Percentiles rank a stretch among this genome's conserved stretches.
These are phyloP conservation scores for Avena sativa DNA, from an alignment of 176 grass and related monocot genomes.

Conservation along the genomic window DNA sequence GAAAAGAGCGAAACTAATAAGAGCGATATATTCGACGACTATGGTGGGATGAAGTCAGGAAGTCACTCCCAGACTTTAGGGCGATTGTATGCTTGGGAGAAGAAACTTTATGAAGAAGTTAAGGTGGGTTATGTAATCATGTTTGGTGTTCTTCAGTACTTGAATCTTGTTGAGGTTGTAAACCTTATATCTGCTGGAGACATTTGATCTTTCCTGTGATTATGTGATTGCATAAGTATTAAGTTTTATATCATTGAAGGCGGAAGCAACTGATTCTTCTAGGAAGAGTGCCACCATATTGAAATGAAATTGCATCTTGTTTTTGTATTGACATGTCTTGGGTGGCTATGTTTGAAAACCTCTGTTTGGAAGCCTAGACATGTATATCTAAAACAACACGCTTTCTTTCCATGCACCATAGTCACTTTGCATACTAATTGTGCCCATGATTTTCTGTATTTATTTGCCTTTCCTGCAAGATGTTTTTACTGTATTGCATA, in stretches of 20 bases:
- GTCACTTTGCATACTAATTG: background rate
- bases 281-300: background rate
- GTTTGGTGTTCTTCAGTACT: background rate
- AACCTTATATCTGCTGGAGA: background rate
- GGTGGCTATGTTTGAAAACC: background rate
- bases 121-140: slow-evolving; percentile 59
- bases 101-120: slow-evolving; percentile 97
- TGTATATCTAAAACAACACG: background rate
- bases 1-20: slow-evolving; percentile 77
- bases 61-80: slow-evolving; percentile 90
- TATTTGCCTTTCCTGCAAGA: background rate
- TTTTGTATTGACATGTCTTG: background rate
- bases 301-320: background rate
- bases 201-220: background rate
- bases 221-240: background rate
- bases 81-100: slow-evolving; percentile 93
- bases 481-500: background rate
- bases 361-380: background rate
- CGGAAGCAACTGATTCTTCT: background rate
- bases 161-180: background rate
- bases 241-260: background rate
- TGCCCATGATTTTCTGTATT: background rate
- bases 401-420: background rate
- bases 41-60: slow-evolving; percentile 84
- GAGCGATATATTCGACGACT: slow-evolving; percentile 78